phyloP scores from a whole-genome alignment of 2,329 filamentous ascomycete species.

The Neoascochyta sp. region DNA sequence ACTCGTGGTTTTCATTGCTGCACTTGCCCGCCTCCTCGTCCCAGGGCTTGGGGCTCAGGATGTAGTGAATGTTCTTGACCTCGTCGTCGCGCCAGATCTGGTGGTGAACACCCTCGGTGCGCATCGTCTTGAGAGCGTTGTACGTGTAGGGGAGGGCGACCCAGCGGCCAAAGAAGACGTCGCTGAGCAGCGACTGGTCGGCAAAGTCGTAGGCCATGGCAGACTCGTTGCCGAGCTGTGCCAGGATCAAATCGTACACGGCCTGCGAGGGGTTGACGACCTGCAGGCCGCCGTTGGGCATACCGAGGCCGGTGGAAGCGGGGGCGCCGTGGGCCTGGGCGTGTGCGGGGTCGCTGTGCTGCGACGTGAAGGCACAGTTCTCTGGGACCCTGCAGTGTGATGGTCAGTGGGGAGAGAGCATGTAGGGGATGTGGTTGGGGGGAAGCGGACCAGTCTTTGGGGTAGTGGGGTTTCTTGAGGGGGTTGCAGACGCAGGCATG shows the following conservation, averaged over 20 bases:
- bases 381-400: conserved; percentile 49
- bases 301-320: conserved; percentile 50
- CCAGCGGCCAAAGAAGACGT: conserved; percentile 57
- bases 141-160: conserved; percentile 58
- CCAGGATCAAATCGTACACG: conserved; percentile 52
- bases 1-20: conserved; percentile 50
- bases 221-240: conserved; percentile 45
- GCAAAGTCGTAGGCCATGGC: conserved; percentile 56
- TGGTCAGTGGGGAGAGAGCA: too few relatives aligned
- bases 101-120: conserved; percentile 54
- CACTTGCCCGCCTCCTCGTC: conserved; percentile 49
- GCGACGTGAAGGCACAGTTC: conserved; percentile 60
- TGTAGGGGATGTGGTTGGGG: too few relatives aligned
- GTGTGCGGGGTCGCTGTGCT: conserved; percentile 49
- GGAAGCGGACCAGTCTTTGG: conserved; percentile 60
- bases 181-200: conserved; percentile 57
- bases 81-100: conserved; percentile 58
- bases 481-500: conserved; percentile 89
- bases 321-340: conserved; percentile 53
- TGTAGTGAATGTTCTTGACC: conserved; percentile 62
- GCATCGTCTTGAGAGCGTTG: conserved; percentile 59
- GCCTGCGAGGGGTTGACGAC: conserved; percentile 57
- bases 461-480: conserved; percentile 73
- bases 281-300: conserved; percentile 59
- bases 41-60: conserved; percentile 62